Percentiles rank a stretch among this genome's conserved stretches.
These are phyloP conservation scores for Leccinellum luteum DNA, from an alignment of 768 basidiomycete genomes.

Conservation along the genomic window DNA sequence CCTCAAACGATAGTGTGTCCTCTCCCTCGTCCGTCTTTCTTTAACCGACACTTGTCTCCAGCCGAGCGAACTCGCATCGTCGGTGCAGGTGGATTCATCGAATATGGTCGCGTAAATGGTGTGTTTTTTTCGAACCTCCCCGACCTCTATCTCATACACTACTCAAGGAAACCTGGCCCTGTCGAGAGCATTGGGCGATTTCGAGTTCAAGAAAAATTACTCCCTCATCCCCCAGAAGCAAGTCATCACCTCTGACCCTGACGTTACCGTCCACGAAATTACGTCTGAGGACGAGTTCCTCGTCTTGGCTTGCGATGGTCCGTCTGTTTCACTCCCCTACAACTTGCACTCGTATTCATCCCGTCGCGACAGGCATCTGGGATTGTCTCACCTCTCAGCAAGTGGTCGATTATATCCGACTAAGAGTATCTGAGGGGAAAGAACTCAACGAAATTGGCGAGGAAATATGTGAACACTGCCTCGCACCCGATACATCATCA, in stretches of 20 bases:
- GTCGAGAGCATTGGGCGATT: slow-evolving; percentile 94
- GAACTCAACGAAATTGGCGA: slow-evolving; percentile 83
- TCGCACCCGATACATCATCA: slow-evolving; percentile 90
- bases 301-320: slow-evolving; percentile 96
- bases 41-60: slow-evolving; percentile 28
- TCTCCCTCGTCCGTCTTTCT: neutral
- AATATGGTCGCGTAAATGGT: slow-evolving; percentile 98
- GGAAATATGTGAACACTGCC: slow-evolving; percentile 86
- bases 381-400: slow-evolving; percentile 95
- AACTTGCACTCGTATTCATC: slow-evolving; percentile 4
- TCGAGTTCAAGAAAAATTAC: slow-evolving; percentile 97
- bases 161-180: slow-evolving; percentile 86
- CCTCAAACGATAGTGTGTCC: slow-evolving; percentile 72
- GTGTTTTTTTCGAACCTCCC: slow-evolving; percentile 10
- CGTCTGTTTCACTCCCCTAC: slow-evolving; percentile 16
- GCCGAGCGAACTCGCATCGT: slow-evolving; percentile 85
- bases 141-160: neutral
- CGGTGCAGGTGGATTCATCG: slow-evolving; percentile 92
- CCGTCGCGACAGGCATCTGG: slow-evolving; percentile 80
- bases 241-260: slow-evolving; percentile 93
- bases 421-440: slow-evolving; percentile 75
- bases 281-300: slow-evolving; percentile 94
- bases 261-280: slow-evolving; percentile 77
- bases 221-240: slow-evolving; percentile 81
- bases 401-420: slow-evolving; percentile 84